Evolutionary conservation across 2,329 filamentous ascomycete genomes (phyloP), one percentile per base, ranked within the genome.

Genomic region (Neurospora sp.): DNA sequence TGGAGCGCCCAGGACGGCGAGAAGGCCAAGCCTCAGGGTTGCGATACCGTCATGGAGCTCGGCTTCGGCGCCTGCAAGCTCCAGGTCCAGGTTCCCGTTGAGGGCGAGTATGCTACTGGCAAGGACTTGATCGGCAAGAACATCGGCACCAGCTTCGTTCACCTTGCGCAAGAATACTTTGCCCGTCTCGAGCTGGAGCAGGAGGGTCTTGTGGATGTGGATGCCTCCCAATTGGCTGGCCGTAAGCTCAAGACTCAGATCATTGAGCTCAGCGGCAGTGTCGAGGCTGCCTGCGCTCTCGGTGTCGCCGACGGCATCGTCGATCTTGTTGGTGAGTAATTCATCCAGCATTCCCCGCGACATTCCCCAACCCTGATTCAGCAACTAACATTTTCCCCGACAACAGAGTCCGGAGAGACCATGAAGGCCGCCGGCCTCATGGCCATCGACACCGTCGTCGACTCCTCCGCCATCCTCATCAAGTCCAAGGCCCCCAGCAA

Each of bases 241-340:
- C 77, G 78, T 68, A 90, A 91, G 79, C 80, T 96, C 75, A 88
- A 86, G 76, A 98, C 96, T 10, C 93, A 93, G 77, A 93, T 99
- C 76, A 92, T 97, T 77, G 96, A 96, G 81, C 87, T 98, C 71
- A 96, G 95, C 74, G 96, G 96, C 17, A 98, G 95, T 84, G 96
- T 99, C 40, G 96, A 99, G 83, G 95, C 96, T 68, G 95, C 96
- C 46, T 99, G 96, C 79, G 95, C 96, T 23, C 84, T 99, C 69
- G 96, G 96, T 68, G 94, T 98, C 37, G 96, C 96, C 62, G 95
- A 98, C 79, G 96, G 95, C 67, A 97, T 99, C 79, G 93, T 99
- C 66, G 96, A 99, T 82, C 89, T 99, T 70, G 96, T 99, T 78
- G 93, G 93, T 96, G 81, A 79, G 91, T 87, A 8, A 33, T 38